Conservation (phyloP, 495 filamentous ascomycete genomes). For the Cenococcum geophilum region DNA sequence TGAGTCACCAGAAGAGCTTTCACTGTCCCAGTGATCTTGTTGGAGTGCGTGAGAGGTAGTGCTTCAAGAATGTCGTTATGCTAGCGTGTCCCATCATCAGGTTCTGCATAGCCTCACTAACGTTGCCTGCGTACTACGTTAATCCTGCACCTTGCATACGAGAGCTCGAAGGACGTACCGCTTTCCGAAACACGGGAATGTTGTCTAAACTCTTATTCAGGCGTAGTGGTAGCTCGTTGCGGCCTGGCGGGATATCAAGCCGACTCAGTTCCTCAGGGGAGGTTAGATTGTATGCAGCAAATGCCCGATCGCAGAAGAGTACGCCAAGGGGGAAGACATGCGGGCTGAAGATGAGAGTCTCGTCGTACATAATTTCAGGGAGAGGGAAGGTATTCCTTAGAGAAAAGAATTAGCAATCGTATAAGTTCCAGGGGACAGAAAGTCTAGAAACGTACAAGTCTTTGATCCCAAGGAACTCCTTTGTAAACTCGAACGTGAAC, state of each 20-base stretch:
- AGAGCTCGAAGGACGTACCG: conserved; percentile 3
- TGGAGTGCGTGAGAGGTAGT: conserved; percentile 38
- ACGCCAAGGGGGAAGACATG: conserved; percentile 39
- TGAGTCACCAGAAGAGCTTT: no score
- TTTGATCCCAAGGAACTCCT: conserved; percentile 35
- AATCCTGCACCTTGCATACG: not conserved
- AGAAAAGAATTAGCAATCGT: not conserved
- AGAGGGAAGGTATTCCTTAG: conserved; percentile 38
- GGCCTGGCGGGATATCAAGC: conserved; percentile 8
- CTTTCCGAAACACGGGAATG: conserved; percentile 8
- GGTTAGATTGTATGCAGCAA: conserved; percentile 35
- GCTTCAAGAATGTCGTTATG: conserved; percentile 39
- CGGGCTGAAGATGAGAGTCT: conserved; percentile 37
- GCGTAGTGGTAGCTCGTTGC: conserved; percentile 17
- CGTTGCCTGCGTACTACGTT: conserved; percentile 26
- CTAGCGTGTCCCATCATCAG: conserved; percentile 39
- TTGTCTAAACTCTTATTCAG: conserved; percentile 23
- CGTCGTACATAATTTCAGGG: conserved; percentile 41
- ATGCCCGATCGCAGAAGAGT: conserved; percentile 37
- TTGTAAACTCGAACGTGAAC: conserved; percentile 40
- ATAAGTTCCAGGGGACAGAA: no score
- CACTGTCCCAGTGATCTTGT: no score
- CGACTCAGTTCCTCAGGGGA: conserved; percentile 31
- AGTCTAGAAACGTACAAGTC: conserved; percentile 29
- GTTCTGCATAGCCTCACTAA: conserved; percentile 41